Evolutionary conservation across 176 grass and related monocot species (phyloP), one percentile per base, ranked within the genome.

Genomic region (Stipa capillata): DNA sequence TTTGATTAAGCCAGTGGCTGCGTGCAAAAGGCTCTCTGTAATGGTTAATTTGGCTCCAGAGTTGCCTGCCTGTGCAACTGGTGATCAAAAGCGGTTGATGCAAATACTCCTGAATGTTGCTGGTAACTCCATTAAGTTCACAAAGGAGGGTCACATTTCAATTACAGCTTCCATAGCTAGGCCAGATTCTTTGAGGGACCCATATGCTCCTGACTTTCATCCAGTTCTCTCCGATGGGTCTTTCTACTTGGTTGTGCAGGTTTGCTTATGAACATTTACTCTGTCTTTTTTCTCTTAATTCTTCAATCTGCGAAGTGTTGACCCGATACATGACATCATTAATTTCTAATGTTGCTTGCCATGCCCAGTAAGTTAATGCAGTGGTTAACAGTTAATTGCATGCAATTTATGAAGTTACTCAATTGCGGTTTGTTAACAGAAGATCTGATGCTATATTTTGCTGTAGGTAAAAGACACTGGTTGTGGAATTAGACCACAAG

Each of bases 81-180:
- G 96, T 44, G 96, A 98, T 72, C 89, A 78, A 55, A 94, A 94
- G 65, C 87, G 92, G 20, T 79, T 94, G 27, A 85, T 93, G 87
- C 96, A 94, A 60, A 89, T 90, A 60, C 87, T 98, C 24, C 67
- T 98, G 58, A 98, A 98, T 90, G 76, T 98, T 88, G 76, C 83
- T 82, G 88, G 92, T 10, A 98, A 98, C 73, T 91, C 96, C 10
- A 49, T 98, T 40, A 93, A 98, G 65, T 94, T 93, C 65, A 98
- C 96, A 62, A 94, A 89, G 52, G 90, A 94, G 85, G 96, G 92
- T 29, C 87, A 92, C 27, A 75, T 94, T 81, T 90, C 88, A 60
- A 76, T 98, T 21, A 73, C 72, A 58, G 90, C 90, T 60, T 92
- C 87, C 18, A 64, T 93, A 7, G 87, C 86, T 7, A 88, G 77